phyloP scores from a whole-genome alignment of 2,329 filamentous ascomycete genomes.

The Penicillium palitans region DNA sequence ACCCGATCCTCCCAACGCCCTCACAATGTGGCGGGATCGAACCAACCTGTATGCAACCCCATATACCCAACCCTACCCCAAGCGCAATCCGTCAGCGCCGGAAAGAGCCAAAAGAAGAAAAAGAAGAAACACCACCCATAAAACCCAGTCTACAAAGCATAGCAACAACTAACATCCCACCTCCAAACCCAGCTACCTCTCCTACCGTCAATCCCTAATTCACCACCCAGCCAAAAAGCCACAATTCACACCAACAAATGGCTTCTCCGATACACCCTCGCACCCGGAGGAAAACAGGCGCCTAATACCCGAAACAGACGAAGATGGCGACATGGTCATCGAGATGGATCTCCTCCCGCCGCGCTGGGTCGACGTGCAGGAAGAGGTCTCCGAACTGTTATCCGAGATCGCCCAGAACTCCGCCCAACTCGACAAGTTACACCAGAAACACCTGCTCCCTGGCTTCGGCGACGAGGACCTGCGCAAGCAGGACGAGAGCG shows the following conservation, averaged over 20 bases:
- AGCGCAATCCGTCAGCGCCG: slow-evolving; percentile 1
- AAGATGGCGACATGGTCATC: slow-evolving; percentile 92
- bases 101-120: neutral
- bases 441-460: slow-evolving; percentile 94
- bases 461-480: slow-evolving; percentile 95
- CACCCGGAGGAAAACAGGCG: slow-evolving; percentile 71
- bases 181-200: slow-evolving; percentile 72
- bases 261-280: slow-evolving; percentile 61
- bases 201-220: slow-evolving; percentile 96
- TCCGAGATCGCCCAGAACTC: slow-evolving; percentile 79
- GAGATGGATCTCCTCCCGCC: slow-evolving; percentile 97
- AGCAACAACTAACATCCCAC: slow-evolving; percentile 17
- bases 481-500: slow-evolving; percentile 79
- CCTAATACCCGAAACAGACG: slow-evolving; percentile 72
- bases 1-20: slow-evolving; percentile 38
- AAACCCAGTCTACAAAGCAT: neutral
- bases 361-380: slow-evolving; percentile 91
- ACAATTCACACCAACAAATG: slow-evolving; percentile 63
- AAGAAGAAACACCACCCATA: neutral
- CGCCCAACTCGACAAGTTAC: slow-evolving; percentile 81
- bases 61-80: neutral
- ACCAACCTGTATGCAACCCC: slow-evolving; percentile 78
- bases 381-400: slow-evolving; percentile 84
- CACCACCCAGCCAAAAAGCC: slow-evolving; percentile 89
- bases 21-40: slow-evolving; percentile 97